Evolutionary conservation across 2,329 filamentous ascomycete species (phyloP).

Genomic region (Penicillium corylophilum): DNA sequence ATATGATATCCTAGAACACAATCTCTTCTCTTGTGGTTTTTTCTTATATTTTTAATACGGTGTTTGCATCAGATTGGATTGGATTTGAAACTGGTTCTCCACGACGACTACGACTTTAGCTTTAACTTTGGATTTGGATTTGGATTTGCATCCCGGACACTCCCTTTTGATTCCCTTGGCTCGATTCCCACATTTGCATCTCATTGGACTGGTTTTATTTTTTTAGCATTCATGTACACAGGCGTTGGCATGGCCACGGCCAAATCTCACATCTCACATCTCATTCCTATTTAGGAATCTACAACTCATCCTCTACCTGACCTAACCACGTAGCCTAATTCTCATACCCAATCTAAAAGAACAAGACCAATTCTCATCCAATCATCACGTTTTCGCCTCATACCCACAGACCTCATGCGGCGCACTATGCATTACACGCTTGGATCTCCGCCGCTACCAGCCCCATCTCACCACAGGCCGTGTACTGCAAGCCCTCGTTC

Average conservation of each 20-base stretch:
- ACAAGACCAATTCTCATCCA: no score
- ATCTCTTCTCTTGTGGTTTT: background rate
- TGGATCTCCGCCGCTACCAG: background rate
- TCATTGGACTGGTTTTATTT: background rate
- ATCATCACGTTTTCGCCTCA: no score
- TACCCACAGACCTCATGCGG: background rate
- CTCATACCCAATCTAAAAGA: no score
- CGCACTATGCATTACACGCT: background rate
- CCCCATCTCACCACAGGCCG: background rate
- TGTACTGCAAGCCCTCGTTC: no score
- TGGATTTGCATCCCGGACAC: no score
- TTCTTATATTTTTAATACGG: constrained; percentile 3
- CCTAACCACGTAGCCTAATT: no score
- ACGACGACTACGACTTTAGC: background rate
- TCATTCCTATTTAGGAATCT: background rate
- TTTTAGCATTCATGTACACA: background rate
- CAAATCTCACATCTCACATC: background rate
- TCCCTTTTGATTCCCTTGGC: background rate
- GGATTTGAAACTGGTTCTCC: background rate
- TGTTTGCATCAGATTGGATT: constrained; percentile 1
- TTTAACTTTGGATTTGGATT: background rate
- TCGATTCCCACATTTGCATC: background rate
- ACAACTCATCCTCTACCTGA: background rate
- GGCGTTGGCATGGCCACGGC: background rate
- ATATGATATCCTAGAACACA: constrained; percentile 13